Conservation (phyloP, 2,329 filamentous ascomycete genomes). For the Scedosporium aurantiacum region DNA sequence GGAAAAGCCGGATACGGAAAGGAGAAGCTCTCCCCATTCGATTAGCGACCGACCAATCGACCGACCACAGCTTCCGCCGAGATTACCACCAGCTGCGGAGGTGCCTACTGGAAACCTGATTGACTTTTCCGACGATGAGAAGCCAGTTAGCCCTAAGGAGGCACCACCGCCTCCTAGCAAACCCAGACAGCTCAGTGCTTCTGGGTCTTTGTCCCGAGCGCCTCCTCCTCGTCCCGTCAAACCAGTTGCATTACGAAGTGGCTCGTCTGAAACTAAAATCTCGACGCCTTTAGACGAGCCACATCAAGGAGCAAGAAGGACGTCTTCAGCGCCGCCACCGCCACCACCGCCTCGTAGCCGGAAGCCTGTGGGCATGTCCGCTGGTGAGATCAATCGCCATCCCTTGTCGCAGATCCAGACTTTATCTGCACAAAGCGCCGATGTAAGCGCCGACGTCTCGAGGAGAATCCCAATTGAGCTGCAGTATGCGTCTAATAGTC, state of each 20-base stretch:
- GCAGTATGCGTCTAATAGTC: background rate
- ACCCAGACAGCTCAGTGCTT: background rate
- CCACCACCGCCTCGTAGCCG: slow-evolving; percentile 25
- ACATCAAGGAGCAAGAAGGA: background rate
- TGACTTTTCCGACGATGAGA: slow-evolving; percentile 44
- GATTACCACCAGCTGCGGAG: slow-evolving; percentile 14
- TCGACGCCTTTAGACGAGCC: background rate
- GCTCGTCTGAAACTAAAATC: slow-evolving; percentile 8
- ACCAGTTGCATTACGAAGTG: slow-evolving; percentile 41
- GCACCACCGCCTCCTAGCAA: background rate
- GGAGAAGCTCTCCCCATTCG: background rate
- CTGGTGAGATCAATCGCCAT: slow-evolving; percentile 19
- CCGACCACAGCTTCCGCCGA: slow-evolving; percentile 23
- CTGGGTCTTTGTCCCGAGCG: slow-evolving; percentile 12
- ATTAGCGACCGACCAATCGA: background rate
- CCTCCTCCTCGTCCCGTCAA: slow-evolving; percentile 48
- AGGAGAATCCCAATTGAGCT: background rate
- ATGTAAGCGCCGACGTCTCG: slow-evolving; percentile 14
- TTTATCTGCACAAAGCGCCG: slow-evolving; percentile 22
- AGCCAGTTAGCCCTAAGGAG: slow-evolving; percentile 9
- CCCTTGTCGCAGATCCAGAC: slow-evolving; percentile 30
- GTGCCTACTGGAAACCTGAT: slow-evolving; percentile 46
- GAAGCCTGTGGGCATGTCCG: slow-evolving; percentile 17
- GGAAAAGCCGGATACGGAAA: background rate
- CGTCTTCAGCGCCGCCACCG: slow-evolving; percentile 6